These are phyloP conservation scores for Xylaria digitata DNA, from an alignment of 2,329 filamentous ascomycete species.

Conservation along the genomic window DNA sequence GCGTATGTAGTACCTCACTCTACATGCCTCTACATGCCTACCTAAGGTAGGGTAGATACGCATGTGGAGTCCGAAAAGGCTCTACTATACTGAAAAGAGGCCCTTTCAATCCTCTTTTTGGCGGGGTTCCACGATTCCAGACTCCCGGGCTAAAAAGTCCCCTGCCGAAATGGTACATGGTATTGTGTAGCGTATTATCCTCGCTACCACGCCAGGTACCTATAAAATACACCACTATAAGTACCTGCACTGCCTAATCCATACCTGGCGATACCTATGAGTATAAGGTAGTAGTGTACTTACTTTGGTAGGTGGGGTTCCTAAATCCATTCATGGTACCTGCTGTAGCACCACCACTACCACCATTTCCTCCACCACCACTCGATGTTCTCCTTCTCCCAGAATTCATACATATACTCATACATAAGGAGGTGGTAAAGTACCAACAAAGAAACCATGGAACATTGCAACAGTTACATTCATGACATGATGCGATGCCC, in stretches of 20 bases:
- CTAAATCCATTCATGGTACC: too few relatives aligned
- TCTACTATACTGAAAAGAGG: too few relatives aligned
- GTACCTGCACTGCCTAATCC: neutral
- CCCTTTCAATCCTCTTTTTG: constrained; percentile 19
- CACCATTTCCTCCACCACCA: too few relatives aligned
- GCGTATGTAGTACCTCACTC: too few relatives aligned
- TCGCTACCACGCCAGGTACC: neutral
- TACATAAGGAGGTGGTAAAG: neutral
- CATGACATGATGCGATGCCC: neutral
- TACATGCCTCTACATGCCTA: too few relatives aligned
- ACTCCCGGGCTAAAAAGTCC: constrained; percentile 37
- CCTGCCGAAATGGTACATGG: constrained; percentile 24
- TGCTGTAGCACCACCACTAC: too few relatives aligned
- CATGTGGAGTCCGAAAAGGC: constrained; percentile 10
- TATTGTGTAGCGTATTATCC: constrained; percentile 20
- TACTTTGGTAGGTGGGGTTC: too few relatives aligned
- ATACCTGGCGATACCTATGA: too few relatives aligned
- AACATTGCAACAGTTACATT: constrained; percentile 1
- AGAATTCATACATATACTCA: neutral
- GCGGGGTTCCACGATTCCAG: constrained; percentile 36
- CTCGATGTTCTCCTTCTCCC: neutral
- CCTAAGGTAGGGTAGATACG: too few relatives aligned
- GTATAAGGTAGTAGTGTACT: neutral
- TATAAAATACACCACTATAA: neutral
- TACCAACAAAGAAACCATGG: neutral